phyloP scores from a whole-genome alignment of 1,284 basidiomycete species.

The Sanghuangporus baumii region DNA sequence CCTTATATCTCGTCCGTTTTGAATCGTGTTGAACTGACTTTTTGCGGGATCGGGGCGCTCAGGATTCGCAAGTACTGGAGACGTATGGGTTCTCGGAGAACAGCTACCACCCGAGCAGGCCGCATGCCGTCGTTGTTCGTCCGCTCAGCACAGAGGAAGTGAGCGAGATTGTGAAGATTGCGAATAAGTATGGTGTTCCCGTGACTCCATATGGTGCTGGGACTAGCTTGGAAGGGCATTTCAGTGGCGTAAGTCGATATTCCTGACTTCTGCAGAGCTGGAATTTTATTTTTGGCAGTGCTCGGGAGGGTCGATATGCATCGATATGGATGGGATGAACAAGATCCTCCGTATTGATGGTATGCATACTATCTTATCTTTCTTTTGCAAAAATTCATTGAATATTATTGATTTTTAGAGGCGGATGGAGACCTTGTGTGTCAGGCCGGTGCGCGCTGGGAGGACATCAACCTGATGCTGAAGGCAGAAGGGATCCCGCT shows the following conservation, averaged over 20 bases:
- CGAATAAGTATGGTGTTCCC: conserved; percentile 49
- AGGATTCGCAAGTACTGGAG: conserved; percentile 40
- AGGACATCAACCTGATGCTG: conserved; percentile 78
- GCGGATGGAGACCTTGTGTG: conserved; percentile 69
- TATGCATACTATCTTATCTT: conserved; percentile 15
- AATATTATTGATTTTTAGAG: conserved; percentile 28
- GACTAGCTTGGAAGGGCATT: conserved; percentile 56
- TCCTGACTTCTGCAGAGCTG: not conserved
- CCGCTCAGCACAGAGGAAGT: conserved; percentile 50
- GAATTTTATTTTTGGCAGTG: conserved; percentile 31
- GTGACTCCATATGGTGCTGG: conserved; percentile 56
- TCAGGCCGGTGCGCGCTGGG: conserved; percentile 84
- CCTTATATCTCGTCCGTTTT: no score
- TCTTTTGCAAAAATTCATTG: conserved; percentile 15
- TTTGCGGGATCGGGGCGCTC: not conserved
- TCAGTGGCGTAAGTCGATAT: conserved; percentile 45
- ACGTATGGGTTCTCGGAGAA: conserved; percentile 62
- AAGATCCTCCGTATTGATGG: conserved; percentile 49
- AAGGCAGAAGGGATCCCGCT: conserved; percentile 61
- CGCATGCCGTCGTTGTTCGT: conserved; percentile 58
- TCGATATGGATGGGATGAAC: conserved; percentile 64
- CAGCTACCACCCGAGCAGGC: conserved; percentile 59
- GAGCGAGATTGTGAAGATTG: conserved; percentile 50
- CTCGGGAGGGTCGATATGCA: conserved; percentile 67
- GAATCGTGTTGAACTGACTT: no score